Conservation (phyloP, 208 protist genomes). For the Trypanosoma theileri region DNA sequence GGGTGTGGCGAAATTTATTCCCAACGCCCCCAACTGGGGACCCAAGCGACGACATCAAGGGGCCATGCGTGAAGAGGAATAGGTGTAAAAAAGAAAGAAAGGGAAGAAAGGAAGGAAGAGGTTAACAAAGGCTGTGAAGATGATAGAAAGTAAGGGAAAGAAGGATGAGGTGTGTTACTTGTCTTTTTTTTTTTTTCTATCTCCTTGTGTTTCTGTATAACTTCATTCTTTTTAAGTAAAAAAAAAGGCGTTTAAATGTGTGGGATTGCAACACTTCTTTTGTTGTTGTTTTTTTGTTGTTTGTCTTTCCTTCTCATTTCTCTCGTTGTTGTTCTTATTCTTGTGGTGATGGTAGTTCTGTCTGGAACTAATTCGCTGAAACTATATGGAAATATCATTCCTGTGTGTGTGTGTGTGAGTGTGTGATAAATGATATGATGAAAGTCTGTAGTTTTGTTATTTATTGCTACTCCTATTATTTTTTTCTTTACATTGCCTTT, state of each 20-base stretch:
- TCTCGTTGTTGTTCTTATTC: neutral
- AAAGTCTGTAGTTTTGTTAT: neutral
- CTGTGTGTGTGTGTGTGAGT: neutral
- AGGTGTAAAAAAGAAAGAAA: constrained; percentile 16
- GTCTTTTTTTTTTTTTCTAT: constrained; percentile 6
- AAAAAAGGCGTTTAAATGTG: too few species aligned
- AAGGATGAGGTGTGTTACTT: too few species aligned
- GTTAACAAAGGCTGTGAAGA: neutral
- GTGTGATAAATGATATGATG: neutral
- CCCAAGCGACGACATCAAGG: constrained; percentile 84
- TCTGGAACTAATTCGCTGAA: too few species aligned
- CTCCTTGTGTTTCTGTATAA: neutral
- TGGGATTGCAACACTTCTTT: neutral
- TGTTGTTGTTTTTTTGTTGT: constrained; percentile 7
- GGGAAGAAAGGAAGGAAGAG: neutral
- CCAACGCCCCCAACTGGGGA: constrained; percentile 87
- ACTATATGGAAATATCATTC: too few species aligned
- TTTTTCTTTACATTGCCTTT: neutral
- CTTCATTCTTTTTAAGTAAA: neutral
- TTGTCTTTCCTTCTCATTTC: constrained; percentile 1
- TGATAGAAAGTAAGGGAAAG: too few species aligned
- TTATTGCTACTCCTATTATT: neutral
- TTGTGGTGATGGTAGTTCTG: too few species aligned
- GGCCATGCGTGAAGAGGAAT: constrained; percentile 32
- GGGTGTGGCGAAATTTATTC: constrained; percentile 86